Conservation (phyloP, 1,139 yeast species). For the Lodderomyces parapsilosis region DNA sequence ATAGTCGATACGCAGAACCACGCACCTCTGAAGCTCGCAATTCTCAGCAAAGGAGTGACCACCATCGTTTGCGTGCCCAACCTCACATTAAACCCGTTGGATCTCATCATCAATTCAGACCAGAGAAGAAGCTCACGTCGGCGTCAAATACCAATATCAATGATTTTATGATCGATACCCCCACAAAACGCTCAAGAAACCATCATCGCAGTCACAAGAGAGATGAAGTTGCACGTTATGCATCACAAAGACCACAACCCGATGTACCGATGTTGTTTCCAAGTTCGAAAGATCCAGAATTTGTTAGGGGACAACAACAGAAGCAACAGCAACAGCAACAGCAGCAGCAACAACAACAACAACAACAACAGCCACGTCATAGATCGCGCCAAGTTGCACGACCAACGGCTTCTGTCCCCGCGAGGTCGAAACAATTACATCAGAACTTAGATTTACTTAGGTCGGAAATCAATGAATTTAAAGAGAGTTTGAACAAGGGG, state of each 20-base stretch:
- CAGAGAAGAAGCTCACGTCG: slow-evolving; percentile 11
- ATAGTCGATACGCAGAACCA: slow-evolving; percentile 5
- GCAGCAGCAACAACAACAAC: slow-evolving; percentile 7
- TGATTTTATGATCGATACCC: slow-evolving; percentile 12
- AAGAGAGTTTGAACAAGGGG: slow-evolving; percentile 36
- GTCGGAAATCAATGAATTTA: slow-evolving; percentile 47
- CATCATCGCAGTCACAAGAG: slow-evolving; percentile 14
- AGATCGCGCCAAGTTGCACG: slow-evolving; percentile 4
- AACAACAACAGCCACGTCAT: slow-evolving; percentile 12
- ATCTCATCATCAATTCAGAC: background rate
- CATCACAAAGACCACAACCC: background rate
- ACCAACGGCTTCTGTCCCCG: slow-evolving; percentile 9
- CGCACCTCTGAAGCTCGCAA: slow-evolving; percentile 5
- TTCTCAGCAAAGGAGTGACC: slow-evolving; percentile 3
- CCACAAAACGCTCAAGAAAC: slow-evolving; percentile 10
- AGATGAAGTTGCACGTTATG: background rate
- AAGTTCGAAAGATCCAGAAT: slow-evolving; percentile 1
- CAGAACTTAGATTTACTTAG: slow-evolving; percentile 44
- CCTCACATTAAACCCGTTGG: slow-evolving; percentile 3
- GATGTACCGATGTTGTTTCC: slow-evolving; percentile 3
- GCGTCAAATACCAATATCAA: slow-evolving; percentile 14
- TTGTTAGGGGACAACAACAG: background rate
- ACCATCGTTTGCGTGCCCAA: slow-evolving; percentile 4
- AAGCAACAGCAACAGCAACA: slow-evolving; percentile 7
- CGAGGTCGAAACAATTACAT: slow-evolving; percentile 35